Evolutionary conservation across 768 basidiomycete genomes (phyloP), one percentile per base, ranked within the genome.

Genomic region (Collybia nuda): DNA sequence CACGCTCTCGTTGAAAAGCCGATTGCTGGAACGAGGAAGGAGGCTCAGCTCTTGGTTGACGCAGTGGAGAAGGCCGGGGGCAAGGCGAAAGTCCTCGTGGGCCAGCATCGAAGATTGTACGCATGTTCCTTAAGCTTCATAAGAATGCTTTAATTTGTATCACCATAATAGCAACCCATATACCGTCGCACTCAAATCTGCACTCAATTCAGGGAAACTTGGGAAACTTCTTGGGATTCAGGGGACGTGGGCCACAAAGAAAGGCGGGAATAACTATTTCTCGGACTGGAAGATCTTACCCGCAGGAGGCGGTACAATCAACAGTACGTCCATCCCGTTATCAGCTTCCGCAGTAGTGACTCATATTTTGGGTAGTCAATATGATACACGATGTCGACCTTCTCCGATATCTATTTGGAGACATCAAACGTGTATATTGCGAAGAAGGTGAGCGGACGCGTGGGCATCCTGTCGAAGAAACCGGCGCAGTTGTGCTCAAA

Each of bases 311-410:
- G 40, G 40, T 41, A n/a, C 40, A 12, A 26, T 41, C 40, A 41
- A 41, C 18, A 41, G 40, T 41, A 41, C 14, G 40, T 41, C 8
- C 15, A 17, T 17, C 24, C 17, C n/a, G 11, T 19, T 41, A 21
- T 26, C 21, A 14, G 21, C 8, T 11, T 26, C 40, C n/a, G 11
- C n/a, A 23, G 22, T 9, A 8, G 40, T n/a, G 18, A 14, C 21
- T 17, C 19, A 24, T 24, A 7, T 41, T 41, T 21, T 12, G 6
- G 32, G n/a, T 51, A 14, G 49, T 51, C 21, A 55, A 55, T 29
- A 36, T 55, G 11, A 43, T 55, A 6, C 54, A 55, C 38, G 53
- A 55, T 12, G 17, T 55, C 11, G 54, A 55, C 21, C 19, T 51
- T 19, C 40, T 55, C 36, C 36, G 44, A 6, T 48, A 47, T 29